Evolutionary conservation across 371 early-diverging fungal genomes (phyloP), one percentile per base, ranked within the genome.

Genomic region (Chytridiales sp.): DNA sequence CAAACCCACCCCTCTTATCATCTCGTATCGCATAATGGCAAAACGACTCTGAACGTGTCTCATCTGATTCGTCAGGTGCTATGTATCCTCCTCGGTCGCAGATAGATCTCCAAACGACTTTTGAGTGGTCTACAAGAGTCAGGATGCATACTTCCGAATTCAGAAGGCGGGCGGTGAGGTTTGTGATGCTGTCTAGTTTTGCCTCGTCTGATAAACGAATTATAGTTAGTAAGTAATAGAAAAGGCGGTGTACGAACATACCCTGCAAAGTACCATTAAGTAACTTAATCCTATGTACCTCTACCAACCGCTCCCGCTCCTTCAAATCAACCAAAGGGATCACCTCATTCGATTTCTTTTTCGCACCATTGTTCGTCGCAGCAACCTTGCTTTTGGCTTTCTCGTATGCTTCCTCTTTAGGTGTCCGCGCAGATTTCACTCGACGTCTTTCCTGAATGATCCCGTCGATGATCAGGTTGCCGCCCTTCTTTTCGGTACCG

Each of bases 1-100:
- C 64, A 39, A 64, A 64, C 5, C 64, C 64, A 4, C 43, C 51
- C 30, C 51, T 19, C 35, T 55, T 47, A 5, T 52, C 64, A 22
- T 64, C 59, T 8, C 64, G 29, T 4, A 64, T 58, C 17, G 53
- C 50, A 31, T 64, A 64, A 31, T 64, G 64, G 27, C 64, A 64
- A 31, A 64, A 64, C 19, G 64, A 49, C 29, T 64, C 64, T 17
- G 38, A 21, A 2, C 64, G 50, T 5, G 47, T 13, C 32, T 64
- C 64, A 27, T 39, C 5, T 4, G 31, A 4, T 22, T 35, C 31
- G 4, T 24, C 6, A 26, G 64, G 46, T 27, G 59, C 22, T n/a
- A 50, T 9, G 40, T 21, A 24, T 30, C 64, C 38, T 6, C 53
- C 34, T 5, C 35, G 15, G 40, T 64, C 64, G 51, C 34, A 57